Evolutionary conservation across 1,139 yeast genomes (phyloP).

Genomic region (Petasospora rhodanensis): DNA sequence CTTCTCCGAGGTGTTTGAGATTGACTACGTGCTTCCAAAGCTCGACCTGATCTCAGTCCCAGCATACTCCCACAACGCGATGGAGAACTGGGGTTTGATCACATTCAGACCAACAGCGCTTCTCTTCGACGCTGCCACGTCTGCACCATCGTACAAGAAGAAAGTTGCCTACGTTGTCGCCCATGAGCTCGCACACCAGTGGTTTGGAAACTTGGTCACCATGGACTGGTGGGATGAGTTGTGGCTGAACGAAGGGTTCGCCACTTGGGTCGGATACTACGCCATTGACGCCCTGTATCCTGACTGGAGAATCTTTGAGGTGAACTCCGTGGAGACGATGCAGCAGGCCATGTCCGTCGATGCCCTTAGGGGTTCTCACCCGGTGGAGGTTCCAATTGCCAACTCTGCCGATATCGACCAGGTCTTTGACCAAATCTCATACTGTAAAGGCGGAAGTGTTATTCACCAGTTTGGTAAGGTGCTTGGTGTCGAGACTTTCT

Average conservation of each 20-base stretch:
- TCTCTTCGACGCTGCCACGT: constrained; percentile 59
- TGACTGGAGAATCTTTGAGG: constrained; percentile 83
- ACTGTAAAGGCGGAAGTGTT: constrained; percentile 76
- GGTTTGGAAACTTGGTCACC: constrained; percentile 90
- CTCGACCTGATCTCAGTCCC: constrained; percentile 81
- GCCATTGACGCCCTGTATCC: constrained; percentile 76
- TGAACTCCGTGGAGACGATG: constrained; percentile 62
- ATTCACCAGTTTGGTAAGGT: constrained; percentile 74
- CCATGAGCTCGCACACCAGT: constrained; percentile 89
- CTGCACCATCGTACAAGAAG: constrained; percentile 64
- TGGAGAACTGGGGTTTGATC: constrained; percentile 90
- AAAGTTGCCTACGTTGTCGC: constrained; percentile 85
- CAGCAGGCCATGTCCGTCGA: constrained; percentile 71
- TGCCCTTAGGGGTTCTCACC: constrained; percentile 76
- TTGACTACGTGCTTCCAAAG: constrained; percentile 77
- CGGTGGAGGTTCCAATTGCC: constrained; percentile 79
- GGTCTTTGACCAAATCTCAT: constrained; percentile 82
- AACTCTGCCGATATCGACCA: constrained; percentile 83
- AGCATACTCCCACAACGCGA: constrained; percentile 81
- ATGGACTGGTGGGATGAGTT: constrained; percentile 96
- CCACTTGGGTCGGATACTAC: constrained; percentile 86
- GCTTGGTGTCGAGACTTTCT: constrained; percentile 70
- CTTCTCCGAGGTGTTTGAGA: constrained; percentile 65
- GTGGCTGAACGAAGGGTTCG: constrained; percentile 90
- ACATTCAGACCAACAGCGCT: constrained; percentile 80